phyloP scores from a whole-genome alignment of 106 monocot genomes.

The Dendrobium chrysotoxum region DNA sequence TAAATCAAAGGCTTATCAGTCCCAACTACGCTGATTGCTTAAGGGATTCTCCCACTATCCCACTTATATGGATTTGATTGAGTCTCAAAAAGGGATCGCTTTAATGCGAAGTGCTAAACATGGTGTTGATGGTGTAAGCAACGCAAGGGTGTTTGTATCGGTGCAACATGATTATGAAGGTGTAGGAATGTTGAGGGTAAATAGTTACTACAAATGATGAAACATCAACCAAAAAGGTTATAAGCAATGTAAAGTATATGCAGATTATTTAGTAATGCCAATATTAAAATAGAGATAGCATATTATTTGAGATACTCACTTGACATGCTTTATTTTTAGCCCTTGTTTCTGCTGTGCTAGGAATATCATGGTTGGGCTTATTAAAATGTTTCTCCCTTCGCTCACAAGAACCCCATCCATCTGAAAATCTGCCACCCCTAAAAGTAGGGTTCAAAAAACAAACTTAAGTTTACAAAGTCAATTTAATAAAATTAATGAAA shows the following conservation, averaged over 20 bases:
- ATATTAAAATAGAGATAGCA: background rate
- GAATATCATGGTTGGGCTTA: slow-evolving; percentile 92
- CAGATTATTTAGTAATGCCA: background rate
- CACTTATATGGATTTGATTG: too few relatives aligned
- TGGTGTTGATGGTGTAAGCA: too few relatives aligned
- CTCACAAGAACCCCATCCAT: slow-evolving; percentile 97
- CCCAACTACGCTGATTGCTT: background rate
- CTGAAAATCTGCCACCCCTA: slow-evolving; percentile 88
- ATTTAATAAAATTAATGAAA: slow-evolving; percentile 3
- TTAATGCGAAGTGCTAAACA: too few relatives aligned
- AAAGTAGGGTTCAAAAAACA: background rate
- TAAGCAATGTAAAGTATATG: background rate
- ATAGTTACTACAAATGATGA: background rate
- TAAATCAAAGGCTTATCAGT: background rate
- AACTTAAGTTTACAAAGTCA: slow-evolving; percentile 1
- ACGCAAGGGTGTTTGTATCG: too few relatives aligned
- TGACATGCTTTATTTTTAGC: slow-evolving; percentile 98
- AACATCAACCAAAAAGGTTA: background rate
- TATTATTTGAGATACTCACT: slow-evolving; percentile 24
- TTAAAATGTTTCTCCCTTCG: slow-evolving; percentile 68
- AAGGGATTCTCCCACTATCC: too few relatives aligned
- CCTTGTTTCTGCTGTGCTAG: slow-evolving; percentile 98
- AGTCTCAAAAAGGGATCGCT: too few relatives aligned
- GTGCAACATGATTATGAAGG: too few relatives aligned
- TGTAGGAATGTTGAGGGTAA: background rate